A percentile compares a stretch with the other conserved stretches of the same genome.
Conservation (phyloP, 805 yeast species). For the Nakazawaea anatomiae region DNA sequence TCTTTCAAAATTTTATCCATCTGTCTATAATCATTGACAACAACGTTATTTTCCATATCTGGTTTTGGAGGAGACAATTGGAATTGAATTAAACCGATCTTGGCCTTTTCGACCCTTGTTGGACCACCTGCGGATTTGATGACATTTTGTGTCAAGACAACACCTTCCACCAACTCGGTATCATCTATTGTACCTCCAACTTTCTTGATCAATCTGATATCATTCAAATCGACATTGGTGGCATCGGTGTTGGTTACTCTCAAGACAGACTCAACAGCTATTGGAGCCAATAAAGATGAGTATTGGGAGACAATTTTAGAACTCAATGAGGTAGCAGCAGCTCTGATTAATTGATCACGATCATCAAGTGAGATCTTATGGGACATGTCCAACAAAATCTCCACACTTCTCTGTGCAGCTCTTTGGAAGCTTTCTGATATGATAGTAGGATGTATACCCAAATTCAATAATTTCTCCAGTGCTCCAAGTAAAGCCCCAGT, state of each 20-base stretch:
- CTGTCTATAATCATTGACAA: constrained; percentile 96
- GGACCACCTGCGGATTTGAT: constrained; percentile 94
- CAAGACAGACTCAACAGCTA: constrained; percentile 90
- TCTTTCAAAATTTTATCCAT: constrained; percentile 98
- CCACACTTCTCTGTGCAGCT: constrained; percentile 80
- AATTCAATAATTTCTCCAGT: constrained; percentile 81
- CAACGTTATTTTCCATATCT: constrained; percentile 95
- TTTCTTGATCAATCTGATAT: constrained; percentile 86
- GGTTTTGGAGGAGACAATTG: constrained; percentile 97
- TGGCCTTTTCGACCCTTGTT: constrained; percentile 87
- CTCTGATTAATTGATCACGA: constrained; percentile 77
- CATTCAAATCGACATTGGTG: constrained; percentile 75
- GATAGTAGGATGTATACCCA: constrained; percentile 93
- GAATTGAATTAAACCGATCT: constrained; percentile 84
- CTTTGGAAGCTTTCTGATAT: constrained; percentile 91
- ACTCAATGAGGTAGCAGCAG: constrained; percentile 90
- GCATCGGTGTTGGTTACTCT: constrained; percentile 59
- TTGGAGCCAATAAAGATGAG: constrained; percentile 79
- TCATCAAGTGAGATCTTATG: constrained; percentile 74
- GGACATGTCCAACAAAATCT: constrained; percentile 80
- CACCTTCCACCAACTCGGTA: constrained; percentile 88
- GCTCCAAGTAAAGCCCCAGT: constrained; percentile 95
- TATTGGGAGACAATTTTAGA: constrained; percentile 96
- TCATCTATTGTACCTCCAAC: constrained; percentile 98
- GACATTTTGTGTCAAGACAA: constrained; percentile 86